Conservation (phyloP, 768 basidiomycete genomes). For the Candolleomyces efflorescens region DNA sequence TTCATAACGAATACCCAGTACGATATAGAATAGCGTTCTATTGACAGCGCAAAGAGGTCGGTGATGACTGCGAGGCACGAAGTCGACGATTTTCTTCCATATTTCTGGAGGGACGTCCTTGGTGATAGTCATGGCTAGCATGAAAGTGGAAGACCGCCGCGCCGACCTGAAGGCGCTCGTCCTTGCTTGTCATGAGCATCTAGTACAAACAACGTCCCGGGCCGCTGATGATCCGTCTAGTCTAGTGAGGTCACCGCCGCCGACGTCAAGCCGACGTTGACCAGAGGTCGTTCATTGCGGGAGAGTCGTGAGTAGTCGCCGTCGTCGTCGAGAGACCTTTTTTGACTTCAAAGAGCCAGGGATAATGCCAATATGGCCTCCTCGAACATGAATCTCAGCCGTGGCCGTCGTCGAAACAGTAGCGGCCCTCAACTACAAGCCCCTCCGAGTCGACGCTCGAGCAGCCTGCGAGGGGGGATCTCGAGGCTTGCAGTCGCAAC, state of each 20-base stretch:
- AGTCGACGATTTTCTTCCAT: background rate
- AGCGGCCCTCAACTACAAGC: conserved; percentile 1
- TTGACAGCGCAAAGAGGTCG: background rate
- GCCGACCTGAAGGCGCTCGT: background rate
- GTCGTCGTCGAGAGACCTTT: background rate
- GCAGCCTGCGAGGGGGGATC: background rate
- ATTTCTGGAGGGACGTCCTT: background rate
- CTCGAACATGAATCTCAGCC: background rate
- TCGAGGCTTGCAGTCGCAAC: background rate
- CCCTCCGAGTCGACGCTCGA: background rate
- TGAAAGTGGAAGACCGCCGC: background rate
- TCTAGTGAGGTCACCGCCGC: background rate
- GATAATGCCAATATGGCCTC: background rate
- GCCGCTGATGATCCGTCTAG: background rate
- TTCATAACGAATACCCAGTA: background rate
- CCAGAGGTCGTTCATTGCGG: too few relatives aligned
- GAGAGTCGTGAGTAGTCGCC: background rate
- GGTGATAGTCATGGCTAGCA: background rate
- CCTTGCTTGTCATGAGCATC: background rate
- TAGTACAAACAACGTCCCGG: background rate
- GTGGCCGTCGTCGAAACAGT: background rate
- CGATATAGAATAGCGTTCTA: background rate
- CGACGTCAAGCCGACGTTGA: too few relatives aligned
- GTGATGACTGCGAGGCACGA: background rate
- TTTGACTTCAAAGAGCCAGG: background rate